These are phyloP conservation scores for Magnolia changhungtana DNA, from an alignment of 164 flowering plant species.

Conservation along the genomic window DNA sequence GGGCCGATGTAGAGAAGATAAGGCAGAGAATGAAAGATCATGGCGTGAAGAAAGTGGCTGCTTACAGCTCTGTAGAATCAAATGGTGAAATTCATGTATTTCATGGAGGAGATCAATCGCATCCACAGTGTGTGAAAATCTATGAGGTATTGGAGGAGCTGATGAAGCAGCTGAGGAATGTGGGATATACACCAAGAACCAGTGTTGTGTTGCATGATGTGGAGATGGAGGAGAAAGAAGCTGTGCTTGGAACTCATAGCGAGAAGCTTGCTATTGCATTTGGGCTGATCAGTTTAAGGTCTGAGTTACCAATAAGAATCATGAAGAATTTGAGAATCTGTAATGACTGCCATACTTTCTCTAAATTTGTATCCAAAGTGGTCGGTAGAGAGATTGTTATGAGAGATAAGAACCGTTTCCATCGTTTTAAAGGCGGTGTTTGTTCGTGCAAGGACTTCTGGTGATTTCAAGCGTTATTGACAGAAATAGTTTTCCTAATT, in stretches of 20 bases:
- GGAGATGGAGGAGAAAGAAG: slow-evolving; percentile 10
- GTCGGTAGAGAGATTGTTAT: slow-evolving; percentile 4
- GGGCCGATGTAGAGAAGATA: slow-evolving; percentile 18
- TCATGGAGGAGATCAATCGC: slow-evolving; percentile 5
- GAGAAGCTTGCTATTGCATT: slow-evolving; percentile 17
- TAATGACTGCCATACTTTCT: slow-evolving; percentile 11
- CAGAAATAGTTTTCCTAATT: too few relatives aligned
- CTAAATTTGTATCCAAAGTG: not conserved
- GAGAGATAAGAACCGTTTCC: slow-evolving; percentile 10
- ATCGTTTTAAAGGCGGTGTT: slow-evolving; percentile 6
- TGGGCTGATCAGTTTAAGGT: not conserved
- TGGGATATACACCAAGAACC: slow-evolving; percentile 4
- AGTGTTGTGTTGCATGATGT: slow-evolving; percentile 7
- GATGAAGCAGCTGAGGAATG: not conserved
- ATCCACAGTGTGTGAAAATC: slow-evolving; percentile 7
- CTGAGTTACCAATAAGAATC: not conserved
- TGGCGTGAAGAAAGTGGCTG: slow-evolving; percentile 8
- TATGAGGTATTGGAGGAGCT: slow-evolving; percentile 9
- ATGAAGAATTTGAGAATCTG: slow-evolving; percentile 10
- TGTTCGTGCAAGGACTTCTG: slow-evolving; percentile 12
- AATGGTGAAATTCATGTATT: slow-evolving; percentile 9
- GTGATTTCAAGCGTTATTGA: not conserved
- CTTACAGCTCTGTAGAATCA: slow-evolving; percentile 12
- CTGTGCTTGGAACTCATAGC: slow-evolving; percentile 4
- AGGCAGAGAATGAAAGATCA: slow-evolving; percentile 10